These are phyloP conservation scores for Halophytophthora batemanensis DNA, from an alignment of 352 stramenopile species.

Conservation along the genomic window DNA sequence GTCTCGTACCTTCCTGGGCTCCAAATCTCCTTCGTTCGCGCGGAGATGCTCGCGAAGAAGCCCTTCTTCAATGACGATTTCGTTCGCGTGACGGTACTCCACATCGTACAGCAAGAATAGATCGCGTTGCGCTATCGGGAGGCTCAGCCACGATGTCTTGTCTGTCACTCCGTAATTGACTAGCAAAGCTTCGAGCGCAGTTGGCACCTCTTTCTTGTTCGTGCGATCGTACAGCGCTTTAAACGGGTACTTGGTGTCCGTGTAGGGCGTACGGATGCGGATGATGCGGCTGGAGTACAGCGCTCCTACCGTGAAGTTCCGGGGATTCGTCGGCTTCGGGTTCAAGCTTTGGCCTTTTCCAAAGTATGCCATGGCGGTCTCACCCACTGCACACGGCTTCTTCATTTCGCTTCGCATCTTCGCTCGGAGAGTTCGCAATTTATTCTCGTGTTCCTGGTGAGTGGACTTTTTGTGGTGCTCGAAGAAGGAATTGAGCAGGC, in stretches of 20 bases:
- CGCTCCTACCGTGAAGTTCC: conserved; percentile 40
- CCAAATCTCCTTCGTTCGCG: conserved; percentile 52
- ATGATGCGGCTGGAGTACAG: conserved; percentile 53
- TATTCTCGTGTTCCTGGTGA: conserved; percentile 39
- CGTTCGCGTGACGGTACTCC: conserved; percentile 56
- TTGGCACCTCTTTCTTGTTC: conserved; percentile 27
- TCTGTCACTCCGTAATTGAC: conserved; percentile 49
- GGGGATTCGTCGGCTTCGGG: conserved; percentile 36
- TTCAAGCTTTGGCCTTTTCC: conserved; percentile 44
- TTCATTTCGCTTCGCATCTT: conserved; percentile 59
- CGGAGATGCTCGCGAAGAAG: conserved; percentile 60
- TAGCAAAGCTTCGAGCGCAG: conserved; percentile 32
- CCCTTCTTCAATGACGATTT: conserved; percentile 59
- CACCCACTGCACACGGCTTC: conserved; percentile 33
- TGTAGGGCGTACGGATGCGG: conserved; percentile 54
- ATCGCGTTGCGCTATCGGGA: conserved; percentile 46
- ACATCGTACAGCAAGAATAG: conserved; percentile 71
- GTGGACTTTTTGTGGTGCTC: conserved; percentile 36
- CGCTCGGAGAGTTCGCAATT: conserved; percentile 33
- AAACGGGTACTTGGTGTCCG: conserved; percentile 41
- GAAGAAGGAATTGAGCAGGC: conserved; percentile 64
- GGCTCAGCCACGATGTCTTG: conserved; percentile 46
- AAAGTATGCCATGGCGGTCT: conserved; percentile 65
- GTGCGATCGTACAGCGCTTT: conserved; percentile 38
- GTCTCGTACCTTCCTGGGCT: conserved; percentile 50